These are phyloP conservation scores for Cytospora leucostoma DNA, from an alignment of 2,329 filamentous ascomycete genomes.

Conservation along the genomic window DNA sequence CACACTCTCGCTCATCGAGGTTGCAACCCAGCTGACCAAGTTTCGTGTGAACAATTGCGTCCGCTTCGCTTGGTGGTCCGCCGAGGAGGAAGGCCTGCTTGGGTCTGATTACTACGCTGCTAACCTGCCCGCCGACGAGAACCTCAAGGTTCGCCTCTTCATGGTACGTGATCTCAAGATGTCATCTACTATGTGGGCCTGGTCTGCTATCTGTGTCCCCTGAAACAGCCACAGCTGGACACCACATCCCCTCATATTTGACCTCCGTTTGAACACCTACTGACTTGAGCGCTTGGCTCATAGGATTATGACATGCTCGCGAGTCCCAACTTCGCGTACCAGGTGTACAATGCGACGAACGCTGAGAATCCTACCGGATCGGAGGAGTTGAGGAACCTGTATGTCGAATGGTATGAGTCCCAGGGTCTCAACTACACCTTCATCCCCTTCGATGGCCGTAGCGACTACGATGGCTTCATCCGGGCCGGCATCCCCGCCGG, in stretches of 20 bases:
- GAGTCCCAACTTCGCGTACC: slow-evolving; percentile 66
- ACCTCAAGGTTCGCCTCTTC: slow-evolving; percentile 63
- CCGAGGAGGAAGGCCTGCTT: slow-evolving; percentile 66
- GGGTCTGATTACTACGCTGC: slow-evolving; percentile 64
- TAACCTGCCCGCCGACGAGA: slow-evolving; percentile 57
- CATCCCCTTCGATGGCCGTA: slow-evolving; percentile 76
- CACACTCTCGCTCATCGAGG: slow-evolving; percentile 61
- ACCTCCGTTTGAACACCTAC: background rate
- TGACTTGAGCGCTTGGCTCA: background rate
- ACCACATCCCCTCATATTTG: background rate
- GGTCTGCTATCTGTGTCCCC: background rate
- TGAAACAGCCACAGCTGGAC: background rate
- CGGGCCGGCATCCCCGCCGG: slow-evolving; percentile 71
- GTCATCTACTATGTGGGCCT: background rate
- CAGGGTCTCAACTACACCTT: slow-evolving; percentile 67
- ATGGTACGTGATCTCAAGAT: slow-evolving; percentile 42
- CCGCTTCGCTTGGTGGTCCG: slow-evolving; percentile 69
- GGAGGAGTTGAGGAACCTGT: slow-evolving; percentile 67
- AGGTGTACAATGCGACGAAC: slow-evolving; percentile 73
- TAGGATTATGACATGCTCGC: slow-evolving; percentile 69
- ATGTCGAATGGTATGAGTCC: slow-evolving; percentile 65
- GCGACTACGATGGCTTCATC: slow-evolving; percentile 79
- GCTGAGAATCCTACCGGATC: slow-evolving; percentile 70
- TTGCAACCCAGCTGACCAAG: slow-evolving; percentile 59
- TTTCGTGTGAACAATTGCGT: slow-evolving; percentile 66